Percentiles rank a stretch among this genome's conserved stretches.
Conservation (phyloP, 371 early-diverging fungal genomes). For the Entomophthora muscae region DNA sequence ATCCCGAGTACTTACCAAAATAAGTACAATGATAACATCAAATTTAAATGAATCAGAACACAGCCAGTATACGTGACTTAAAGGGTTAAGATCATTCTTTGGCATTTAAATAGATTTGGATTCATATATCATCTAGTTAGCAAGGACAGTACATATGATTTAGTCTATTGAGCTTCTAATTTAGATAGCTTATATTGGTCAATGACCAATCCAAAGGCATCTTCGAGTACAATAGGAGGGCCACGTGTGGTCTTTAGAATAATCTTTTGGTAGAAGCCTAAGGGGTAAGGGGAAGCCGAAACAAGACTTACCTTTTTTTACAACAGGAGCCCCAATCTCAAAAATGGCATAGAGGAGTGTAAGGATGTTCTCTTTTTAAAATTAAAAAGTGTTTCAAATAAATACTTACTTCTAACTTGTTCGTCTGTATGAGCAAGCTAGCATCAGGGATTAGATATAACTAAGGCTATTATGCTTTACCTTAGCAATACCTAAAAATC, state of each 20-base stretch:
- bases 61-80: no score
- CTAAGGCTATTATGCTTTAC: neutral
- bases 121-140: no score
- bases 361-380: neutral
- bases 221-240: slow-evolving; percentile 26
- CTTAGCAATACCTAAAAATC: neutral
- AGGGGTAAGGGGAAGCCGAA: neutral
- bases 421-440: slow-evolving; percentile 25
- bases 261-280: slow-evolving; percentile 38
- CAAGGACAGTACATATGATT: no score
- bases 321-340: slow-evolving; percentile 7
- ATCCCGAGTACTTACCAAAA: no score
- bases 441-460: no score
- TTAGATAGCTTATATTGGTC: neutral
- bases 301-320: neutral
- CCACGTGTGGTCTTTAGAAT: slow-evolving; percentile 37
- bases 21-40: no score
- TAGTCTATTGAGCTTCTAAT: no score
- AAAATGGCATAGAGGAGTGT: neutral
- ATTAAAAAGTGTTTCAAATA: neutral
- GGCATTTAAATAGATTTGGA: no score
- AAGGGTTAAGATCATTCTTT: no score
- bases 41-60: no score
- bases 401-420: slow-evolving; percentile 32
- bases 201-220: slow-evolving; percentile 1